Conservation (phyloP, 768 basidiomycete species). For the Candolleomyces eurysporus region DNA sequence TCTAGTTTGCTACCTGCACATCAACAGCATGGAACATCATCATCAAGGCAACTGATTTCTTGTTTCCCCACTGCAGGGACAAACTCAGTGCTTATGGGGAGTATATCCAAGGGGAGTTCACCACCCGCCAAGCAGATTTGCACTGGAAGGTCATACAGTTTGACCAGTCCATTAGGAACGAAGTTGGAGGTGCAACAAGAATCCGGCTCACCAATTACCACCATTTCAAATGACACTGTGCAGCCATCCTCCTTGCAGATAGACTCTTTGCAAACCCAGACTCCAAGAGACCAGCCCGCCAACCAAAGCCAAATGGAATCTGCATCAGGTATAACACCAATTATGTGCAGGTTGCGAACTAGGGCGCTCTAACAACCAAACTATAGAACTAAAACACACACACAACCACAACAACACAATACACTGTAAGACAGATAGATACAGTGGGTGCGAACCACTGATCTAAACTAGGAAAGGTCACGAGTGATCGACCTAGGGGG, state of each 20-base stretch:
- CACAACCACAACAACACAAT: too few relatives aligned
- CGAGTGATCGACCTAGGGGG: too few relatives aligned
- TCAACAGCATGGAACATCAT: conserved; percentile 18
- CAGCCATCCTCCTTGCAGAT: conserved; percentile 10
- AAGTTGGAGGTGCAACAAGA: conserved; percentile 15
- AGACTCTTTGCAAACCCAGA: background rate
- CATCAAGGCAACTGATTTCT: conserved; percentile 16
- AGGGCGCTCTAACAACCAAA: too few relatives aligned
- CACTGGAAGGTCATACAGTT: conserved; percentile 25
- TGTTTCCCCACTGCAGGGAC: conserved; percentile 20
- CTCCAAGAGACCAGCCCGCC: background rate
- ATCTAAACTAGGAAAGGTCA: too few relatives aligned
- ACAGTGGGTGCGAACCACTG: too few relatives aligned
- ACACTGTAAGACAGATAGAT: too few relatives aligned
- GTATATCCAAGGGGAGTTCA: conserved; percentile 24
- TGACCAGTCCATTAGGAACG: conserved; percentile 28
- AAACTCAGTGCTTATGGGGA: conserved; percentile 26
- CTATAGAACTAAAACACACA: too few relatives aligned
- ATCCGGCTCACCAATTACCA: conserved; percentile 21
- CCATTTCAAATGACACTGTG: conserved; percentile 1
- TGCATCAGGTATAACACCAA: background rate
- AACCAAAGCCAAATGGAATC: background rate
- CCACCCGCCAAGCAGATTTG: background rate
- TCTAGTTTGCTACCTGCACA: too few relatives aligned
- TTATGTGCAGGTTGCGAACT: too few relatives aligned